Evolutionary conservation across 352 stramenopile species (phyloP).

Genomic region (Phytophthora hibernalis): DNA sequence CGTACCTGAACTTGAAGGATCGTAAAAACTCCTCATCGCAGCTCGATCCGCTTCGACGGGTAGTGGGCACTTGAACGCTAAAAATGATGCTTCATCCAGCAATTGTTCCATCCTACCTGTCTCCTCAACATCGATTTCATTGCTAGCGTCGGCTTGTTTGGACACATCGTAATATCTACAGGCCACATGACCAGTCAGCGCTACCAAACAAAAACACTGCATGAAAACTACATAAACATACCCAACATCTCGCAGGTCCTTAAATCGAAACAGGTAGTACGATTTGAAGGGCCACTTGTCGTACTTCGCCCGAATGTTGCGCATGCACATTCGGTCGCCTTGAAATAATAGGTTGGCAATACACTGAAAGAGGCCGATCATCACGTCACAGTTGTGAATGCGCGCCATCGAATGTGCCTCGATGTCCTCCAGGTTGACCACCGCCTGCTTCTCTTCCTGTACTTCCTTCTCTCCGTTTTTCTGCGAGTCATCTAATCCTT

Average conservation of each 20-base stretch:
- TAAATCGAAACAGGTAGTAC: conserved; percentile 26
- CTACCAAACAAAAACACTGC: not conserved
- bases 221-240: conserved; percentile 8
- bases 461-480: conserved; percentile 9
- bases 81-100: conserved; percentile 35
- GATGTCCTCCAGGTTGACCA: conserved; percentile 36
- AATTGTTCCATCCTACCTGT: conserved; percentile 29
- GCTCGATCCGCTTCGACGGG: conserved; percentile 18
- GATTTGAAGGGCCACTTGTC: conserved; percentile 41
- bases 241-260: conserved; percentile 30
- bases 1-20: conserved; percentile 31
- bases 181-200: conserved; percentile 10
- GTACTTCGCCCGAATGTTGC: conserved; percentile 47
- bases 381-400: conserved; percentile 44
- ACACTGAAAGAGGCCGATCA: conserved; percentile 55
- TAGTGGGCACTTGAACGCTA: conserved; percentile 34
- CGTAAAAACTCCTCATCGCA: conserved; percentile 34
- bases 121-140: conserved; percentile 20
- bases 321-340: conserved; percentile 44
- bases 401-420: conserved; percentile 10
- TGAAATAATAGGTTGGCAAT: conserved; percentile 43
- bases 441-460: conserved; percentile 20
- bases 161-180: conserved; percentile 19
- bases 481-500: conserved; percentile 17
- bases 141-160: conserved; percentile 13